Percentiles rank a stretch among this genome's conserved stretches.
phyloP scores from a whole-genome alignment of 2,329 filamentous ascomycete species.

The Fusarium brachygibbosum region DNA sequence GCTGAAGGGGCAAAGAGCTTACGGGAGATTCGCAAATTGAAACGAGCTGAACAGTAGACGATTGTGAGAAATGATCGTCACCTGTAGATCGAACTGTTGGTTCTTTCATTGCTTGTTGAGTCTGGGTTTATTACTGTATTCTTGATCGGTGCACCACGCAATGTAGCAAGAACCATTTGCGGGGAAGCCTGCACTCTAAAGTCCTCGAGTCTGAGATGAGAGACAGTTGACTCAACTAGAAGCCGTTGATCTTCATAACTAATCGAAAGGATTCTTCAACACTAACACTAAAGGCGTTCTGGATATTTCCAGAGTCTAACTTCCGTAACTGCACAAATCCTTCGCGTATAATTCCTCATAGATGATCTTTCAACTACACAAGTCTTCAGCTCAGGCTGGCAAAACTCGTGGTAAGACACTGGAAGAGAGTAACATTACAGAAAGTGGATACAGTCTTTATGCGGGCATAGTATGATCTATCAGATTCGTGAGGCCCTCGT shows the following conservation, averaged over 20 bases:
- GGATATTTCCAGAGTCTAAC: neutral
- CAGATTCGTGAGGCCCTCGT: neutral
- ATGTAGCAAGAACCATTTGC: neutral
- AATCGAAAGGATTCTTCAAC: neutral
- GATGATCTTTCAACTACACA: no score
- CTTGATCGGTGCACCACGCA: no score
- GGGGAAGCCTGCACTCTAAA: neutral
- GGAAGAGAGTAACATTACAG: neutral
- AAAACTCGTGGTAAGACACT: neutral
- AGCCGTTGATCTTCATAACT: neutral
- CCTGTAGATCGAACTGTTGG: neutral
- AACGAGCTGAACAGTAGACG: slow-evolving; percentile 5
- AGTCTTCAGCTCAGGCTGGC: neutral
- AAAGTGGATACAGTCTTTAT: neutral
- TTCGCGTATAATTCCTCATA: neutral
- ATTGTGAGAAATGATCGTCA: slow-evolving; percentile 21
- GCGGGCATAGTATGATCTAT: neutral
- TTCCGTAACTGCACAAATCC: neutral
- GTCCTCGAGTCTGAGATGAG: no score
- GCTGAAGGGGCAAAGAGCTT: neutral
- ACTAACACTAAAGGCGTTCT: neutral
- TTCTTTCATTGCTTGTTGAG: no score
- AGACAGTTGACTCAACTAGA: neutral
- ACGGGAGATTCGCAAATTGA: no score
- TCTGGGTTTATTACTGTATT: neutral